Base-by-base conservation (phyloP, 1,139 yeast genomes). In the Hemisphaericaspora lyxosophila region DNA sequence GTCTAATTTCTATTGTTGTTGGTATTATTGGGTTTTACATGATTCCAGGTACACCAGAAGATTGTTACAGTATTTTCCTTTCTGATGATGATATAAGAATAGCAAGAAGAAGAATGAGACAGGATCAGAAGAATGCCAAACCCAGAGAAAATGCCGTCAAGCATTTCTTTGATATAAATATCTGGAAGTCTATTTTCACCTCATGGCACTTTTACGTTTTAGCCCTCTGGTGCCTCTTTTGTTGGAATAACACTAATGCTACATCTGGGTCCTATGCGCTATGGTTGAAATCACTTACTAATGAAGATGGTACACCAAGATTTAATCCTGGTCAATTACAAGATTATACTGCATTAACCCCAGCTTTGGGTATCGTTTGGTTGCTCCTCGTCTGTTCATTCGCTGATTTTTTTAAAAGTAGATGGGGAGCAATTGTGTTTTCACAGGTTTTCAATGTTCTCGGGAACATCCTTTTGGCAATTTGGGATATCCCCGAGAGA, bases 11-110 rank as follows among this genome's bases (percentile, higher is more conserved):
- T 2, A 51, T 82, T 23, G 75, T 66, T 3, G 78, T 84, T 38
- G 88, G 85, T 11, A 18, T 83, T 16, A 58, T 79, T 43, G 90
- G 89, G 0, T 70, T 80, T 48, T 74, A 76, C 50, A 49, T 73
- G 47, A 64, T 82, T 45, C 92, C 92, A 3, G 90, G 88, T 33
- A 80, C 85, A 24, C 92, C 92, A 13, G 59, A 67, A 41, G 70
- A 74, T 37, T 77, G 82, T 49, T 73, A 75, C 55, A 71, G 81
- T 32, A 67, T 76, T 43, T 75, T 73, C 54, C 64, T 78, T 44
- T 65, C 77, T 5, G 84, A 82, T 49, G 83, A 81, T 28, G 92
- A 83, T 47, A 79, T 81, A 33, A 63, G 73, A 42, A 60, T 82
- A 38, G 85, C 86, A 9, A 67, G 84, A 47, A 66, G 64, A 36